Evolutionary conservation across 1,284 basidiomycete species (phyloP).

Genomic region (Naganishia sp.): DNA sequence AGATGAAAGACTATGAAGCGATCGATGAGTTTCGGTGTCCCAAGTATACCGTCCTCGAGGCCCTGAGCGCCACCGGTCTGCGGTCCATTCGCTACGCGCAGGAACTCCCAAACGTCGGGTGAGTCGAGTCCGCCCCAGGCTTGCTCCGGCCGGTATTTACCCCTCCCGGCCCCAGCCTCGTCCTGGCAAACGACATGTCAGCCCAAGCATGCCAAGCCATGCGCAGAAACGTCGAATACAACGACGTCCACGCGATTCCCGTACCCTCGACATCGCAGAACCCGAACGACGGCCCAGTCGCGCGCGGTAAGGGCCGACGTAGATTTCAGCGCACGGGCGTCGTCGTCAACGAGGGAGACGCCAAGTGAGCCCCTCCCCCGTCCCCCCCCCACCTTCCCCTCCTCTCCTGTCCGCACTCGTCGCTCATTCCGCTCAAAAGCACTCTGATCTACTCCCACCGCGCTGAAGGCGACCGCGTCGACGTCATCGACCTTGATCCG

Average conservation of each 20-base stretch:
- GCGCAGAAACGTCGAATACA: conserved; percentile 83
- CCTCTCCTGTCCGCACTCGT: neutral
- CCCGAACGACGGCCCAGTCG: conserved; percentile 33
- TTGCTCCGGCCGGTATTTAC: too few species aligned
- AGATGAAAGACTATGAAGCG: conserved; percentile 23
- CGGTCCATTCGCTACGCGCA: conserved; percentile 97
- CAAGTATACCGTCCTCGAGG: conserved; percentile 85
- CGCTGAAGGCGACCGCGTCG: conserved; percentile 70
- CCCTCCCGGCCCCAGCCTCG: conserved; percentile 61
- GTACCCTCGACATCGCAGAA: conserved; percentile 28
- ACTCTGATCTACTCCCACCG: conserved; percentile 90
- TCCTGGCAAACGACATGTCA: conserved; percentile 93
- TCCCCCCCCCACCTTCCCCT: neutral
- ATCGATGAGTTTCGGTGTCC: conserved; percentile 60
- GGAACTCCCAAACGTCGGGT: conserved; percentile 91
- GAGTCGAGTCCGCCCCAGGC: conserved; percentile 37
- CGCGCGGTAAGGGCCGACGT: conserved; percentile 56
- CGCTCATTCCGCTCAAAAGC: conserved; percentile 54
- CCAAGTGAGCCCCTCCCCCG: conserved; percentile 63
- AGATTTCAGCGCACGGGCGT: conserved; percentile 56
- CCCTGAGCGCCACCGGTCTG: conserved; percentile 91
- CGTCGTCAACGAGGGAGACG: conserved; percentile 81
- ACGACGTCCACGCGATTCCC: conserved; percentile 65
- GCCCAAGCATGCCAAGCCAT: conserved; percentile 82
- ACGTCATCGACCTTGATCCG: conserved; percentile 94